Base-by-base conservation (phyloP, 352 stramenopile genomes). In the Phytophthora quininea region DNA sequence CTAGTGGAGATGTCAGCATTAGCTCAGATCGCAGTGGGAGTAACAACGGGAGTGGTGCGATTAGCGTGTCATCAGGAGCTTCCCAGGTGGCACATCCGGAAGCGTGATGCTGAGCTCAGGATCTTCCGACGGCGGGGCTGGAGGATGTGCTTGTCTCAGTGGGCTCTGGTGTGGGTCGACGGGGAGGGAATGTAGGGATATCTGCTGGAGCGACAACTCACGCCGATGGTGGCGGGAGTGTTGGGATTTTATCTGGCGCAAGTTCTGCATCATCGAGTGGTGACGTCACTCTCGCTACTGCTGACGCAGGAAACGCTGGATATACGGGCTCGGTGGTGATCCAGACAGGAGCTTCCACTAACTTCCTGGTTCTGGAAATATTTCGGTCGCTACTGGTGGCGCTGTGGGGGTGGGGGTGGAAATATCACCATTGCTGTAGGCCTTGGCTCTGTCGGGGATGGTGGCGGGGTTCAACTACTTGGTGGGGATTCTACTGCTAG, bases 301-400 rank as follows among this genome's bases (percentile, higher is more conserved):
- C 88, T 42, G 73, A 82, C 49, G 66, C 79, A 43, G 89, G 90
- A 11, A 92, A 77, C 19, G 63, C 67, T 33, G 80, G 79, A 19
- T 88, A 74, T 10, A 95, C 86, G 53, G 96, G 96, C 5, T 84
- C 67, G n/a, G 46, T 98, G 8, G 55, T 71, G 7, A 64, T 98
- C 24, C 71, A 67, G 43, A 97, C 89, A 14, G 84, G 82, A 61
- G 73, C 71, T 19, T 84, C 79, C 8, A 87, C 69, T 54, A 74
- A 67, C 29, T 58, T 59, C 42, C 76, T 31, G 79, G 82, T 7
- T 90, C 85, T 8, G 86, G 86, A 54, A 84, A 82, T 68, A 60
- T 97, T 10, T 77, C 83, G 38, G n/a, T 97, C 54, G 43, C 54
- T 19, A 94, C 85, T 49, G 89, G 88, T 19, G 71, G 60, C 42